Conservation (phyloP, 164 flowering plant species). For the Vitis cinerea region DNA sequence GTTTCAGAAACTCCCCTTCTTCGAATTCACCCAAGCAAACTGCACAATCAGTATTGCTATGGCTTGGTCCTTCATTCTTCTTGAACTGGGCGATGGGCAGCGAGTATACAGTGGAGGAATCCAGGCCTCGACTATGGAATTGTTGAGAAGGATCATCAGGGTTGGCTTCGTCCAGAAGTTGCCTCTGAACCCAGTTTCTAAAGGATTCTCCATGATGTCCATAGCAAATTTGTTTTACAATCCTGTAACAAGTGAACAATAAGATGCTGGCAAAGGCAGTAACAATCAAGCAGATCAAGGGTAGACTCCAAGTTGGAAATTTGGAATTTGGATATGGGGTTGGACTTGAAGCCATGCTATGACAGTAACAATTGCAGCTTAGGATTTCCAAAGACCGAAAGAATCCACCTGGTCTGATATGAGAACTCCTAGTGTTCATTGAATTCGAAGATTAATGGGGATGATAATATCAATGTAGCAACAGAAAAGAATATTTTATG, state of each 20-base stretch:
- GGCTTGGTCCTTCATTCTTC: constrained; percentile 18
- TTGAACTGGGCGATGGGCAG: constrained; percentile 42
- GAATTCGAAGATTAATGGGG: background rate
- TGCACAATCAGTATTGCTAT: constrained; percentile 23
- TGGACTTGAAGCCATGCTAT: constrained; percentile 20
- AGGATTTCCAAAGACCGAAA: background rate
- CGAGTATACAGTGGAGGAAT: constrained; percentile 19
- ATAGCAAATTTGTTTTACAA: constrained; percentile 18
- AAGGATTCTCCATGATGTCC: background rate
- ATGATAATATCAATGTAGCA: constrained; percentile 12
- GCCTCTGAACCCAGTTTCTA: constrained; percentile 18
- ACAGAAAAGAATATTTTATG: background rate
- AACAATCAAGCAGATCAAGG: constrained; percentile 24
- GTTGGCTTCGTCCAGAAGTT: constrained; percentile 22
- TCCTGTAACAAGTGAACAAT: constrained; percentile 28
- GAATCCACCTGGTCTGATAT: background rate
- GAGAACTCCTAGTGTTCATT: background rate
- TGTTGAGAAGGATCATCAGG: constrained; percentile 29
- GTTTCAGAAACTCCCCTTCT: constrained; percentile 33
- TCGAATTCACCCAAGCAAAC: constrained; percentile 43
- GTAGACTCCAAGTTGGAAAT: constrained; percentile 22
- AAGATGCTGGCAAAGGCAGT: constrained; percentile 25
- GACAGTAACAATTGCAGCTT: too few species aligned
- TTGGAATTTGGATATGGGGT: constrained; percentile 2
- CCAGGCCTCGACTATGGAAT: constrained; percentile 35